Evolutionary conservation across 768 basidiomycete species (phyloP), one percentile per base, ranked within the genome.

Genomic region (Suillus placidus): DNA sequence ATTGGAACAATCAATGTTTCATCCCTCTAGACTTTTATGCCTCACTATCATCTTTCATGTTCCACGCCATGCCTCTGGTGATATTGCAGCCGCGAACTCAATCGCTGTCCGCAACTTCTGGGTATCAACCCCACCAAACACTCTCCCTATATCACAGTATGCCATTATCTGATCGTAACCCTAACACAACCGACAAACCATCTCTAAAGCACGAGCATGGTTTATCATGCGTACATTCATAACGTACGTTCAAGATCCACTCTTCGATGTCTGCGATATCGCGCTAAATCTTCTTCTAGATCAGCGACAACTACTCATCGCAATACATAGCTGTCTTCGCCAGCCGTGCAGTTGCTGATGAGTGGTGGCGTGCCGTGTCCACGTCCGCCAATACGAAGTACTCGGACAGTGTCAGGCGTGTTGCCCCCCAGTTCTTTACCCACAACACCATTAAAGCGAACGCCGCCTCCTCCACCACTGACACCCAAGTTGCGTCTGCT

Each of bases 301-400:
- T 34, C 32, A 55, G 5, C 1, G 32, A 6, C 9, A 8, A 26
- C 4, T 32, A 4, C 30, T 10, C 9, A 18, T 42, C 13, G 14
- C 70, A 71, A 51, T 72, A 68, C 64, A 16, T 76, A 3, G 68
- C 71, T 60, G 68, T 66, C n/a, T 76, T 76, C 49, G 64, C 63
- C 10, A 65, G 61, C 14, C 66, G 71, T 38, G 69, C 65, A 32
- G 65, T 70, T 10, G 74, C 74, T 38, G 74, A 74, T 55, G 68
- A 71, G 20, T 76, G 74, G 73, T 76, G 68, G 70, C 64, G 73
- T n/a, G 55, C 63, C 26, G 62, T 76, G 26, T 68, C 71, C 30
- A 67, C 66, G 35, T 67, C 67, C 34, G 10, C 65, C 10, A 56
- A 35, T n/a, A 55, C 54, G 32, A 55, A n/a, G 34, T 55, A 55